Conservation (phyloP, 768 basidiomycete species). For the Phallus indusiatus region DNA sequence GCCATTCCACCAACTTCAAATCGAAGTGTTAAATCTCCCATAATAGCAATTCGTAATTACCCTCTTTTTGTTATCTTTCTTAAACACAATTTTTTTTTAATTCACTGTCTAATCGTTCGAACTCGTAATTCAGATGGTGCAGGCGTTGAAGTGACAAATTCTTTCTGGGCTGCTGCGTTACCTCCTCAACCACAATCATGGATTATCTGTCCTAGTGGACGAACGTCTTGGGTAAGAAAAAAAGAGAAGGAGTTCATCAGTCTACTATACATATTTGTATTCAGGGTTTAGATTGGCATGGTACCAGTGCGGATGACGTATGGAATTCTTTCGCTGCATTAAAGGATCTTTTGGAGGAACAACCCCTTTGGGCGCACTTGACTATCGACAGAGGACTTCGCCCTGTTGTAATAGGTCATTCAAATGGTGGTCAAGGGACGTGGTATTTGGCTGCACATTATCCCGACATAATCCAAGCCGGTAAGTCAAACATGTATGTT, state of each 20-base stretch:
- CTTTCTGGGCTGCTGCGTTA: conserved; percentile 58
- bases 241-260: no score
- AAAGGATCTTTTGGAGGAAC: conserved; percentile 29
- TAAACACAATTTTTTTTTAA: no score
- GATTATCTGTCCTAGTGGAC: conserved; percentile 74
- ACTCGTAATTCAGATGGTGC: conserved; percentile 75
- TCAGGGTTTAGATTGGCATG: conserved; percentile 91
- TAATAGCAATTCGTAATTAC: conserved; percentile 54
- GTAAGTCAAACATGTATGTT: conserved; percentile 24
- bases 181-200: conserved; percentile 53
- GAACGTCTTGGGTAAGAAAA: conserved; percentile 67
- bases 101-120: conserved; percentile 14
- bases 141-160: conserved; percentile 56
- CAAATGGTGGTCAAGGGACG: conserved; percentile 86
- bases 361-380: conserved; percentile 32
- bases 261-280: neutral
- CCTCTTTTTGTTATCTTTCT: conserved; percentile 4
- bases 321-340: conserved; percentile 57
- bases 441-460: conserved; percentile 73
- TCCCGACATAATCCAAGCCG: conserved; percentile 65
- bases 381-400: conserved; percentile 28
- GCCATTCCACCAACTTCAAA: conserved; percentile 43
- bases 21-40: conserved; percentile 31
- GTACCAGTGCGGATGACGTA: conserved; percentile 63
- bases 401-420: conserved; percentile 77